These are phyloP conservation scores for Trypanosoma melophagium DNA, from an alignment of 208 protist genomes.

Conservation along the genomic window DNA sequence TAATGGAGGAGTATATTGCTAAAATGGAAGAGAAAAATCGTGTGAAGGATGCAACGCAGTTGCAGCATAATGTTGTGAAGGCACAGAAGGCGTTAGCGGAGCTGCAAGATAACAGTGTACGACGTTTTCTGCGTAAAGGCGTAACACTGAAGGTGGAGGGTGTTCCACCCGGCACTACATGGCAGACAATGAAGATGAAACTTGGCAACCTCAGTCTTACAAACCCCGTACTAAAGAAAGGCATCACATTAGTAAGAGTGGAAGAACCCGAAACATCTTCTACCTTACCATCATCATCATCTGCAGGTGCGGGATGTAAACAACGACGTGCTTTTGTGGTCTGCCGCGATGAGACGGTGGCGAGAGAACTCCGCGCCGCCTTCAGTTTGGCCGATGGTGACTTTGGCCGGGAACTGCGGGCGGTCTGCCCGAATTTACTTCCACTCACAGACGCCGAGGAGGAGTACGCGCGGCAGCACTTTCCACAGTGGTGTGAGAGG, in stretches of 20 bases:
- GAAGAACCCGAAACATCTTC: slow-evolving; percentile 12
- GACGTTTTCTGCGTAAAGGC: slow-evolving; percentile 28
- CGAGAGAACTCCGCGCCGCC: slow-evolving; percentile 19
- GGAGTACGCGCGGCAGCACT: slow-evolving; percentile 26
- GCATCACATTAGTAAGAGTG: slow-evolving; percentile 33
- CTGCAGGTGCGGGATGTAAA: too few species aligned
- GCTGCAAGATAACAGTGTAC: slow-evolving; percentile 3
- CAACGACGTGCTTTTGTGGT: slow-evolving; percentile 34
- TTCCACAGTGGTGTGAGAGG: slow-evolving; percentile 27
- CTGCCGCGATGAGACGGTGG: slow-evolving; percentile 24
- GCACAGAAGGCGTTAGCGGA: slow-evolving; percentile 32
- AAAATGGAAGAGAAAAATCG: slow-evolving; percentile 11
- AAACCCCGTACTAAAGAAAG: slow-evolving; percentile 14
- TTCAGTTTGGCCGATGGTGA: slow-evolving; percentile 28
- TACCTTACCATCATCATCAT: not conserved
- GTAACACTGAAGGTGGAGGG: slow-evolving; percentile 31
- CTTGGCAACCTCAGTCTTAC: slow-evolving; percentile 28
- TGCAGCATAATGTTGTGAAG: slow-evolving; percentile 32
- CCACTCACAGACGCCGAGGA: slow-evolving; percentile 31
- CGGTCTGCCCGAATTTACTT: slow-evolving; percentile 18
- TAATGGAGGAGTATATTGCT: slow-evolving; percentile 17
- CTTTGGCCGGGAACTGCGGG: slow-evolving; percentile 22
- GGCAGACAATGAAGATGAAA: slow-evolving; percentile 34
- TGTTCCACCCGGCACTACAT: slow-evolving; percentile 25
- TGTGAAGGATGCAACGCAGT: slow-evolving; percentile 22